Conservation (phyloP, 2,329 filamentous ascomycete species). For the Apiospora sp. region DNA sequence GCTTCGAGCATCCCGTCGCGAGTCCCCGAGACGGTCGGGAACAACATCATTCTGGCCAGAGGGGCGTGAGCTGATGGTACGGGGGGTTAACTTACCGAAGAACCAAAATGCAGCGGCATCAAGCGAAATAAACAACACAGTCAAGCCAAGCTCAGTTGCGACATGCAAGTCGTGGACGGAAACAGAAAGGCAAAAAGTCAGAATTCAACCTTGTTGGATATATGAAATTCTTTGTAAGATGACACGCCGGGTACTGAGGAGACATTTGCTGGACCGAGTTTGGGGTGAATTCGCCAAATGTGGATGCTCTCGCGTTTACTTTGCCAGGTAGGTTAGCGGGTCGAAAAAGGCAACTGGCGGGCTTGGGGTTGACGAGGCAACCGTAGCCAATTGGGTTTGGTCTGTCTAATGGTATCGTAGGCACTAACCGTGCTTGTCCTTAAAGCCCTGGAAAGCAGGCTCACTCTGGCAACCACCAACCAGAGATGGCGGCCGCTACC, state of each 20-base stretch:
- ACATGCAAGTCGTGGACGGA: conserved; percentile 8
- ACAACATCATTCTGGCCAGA: neutral
- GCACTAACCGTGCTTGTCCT: neutral
- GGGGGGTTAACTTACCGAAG: neutral
- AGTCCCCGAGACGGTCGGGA: neutral
- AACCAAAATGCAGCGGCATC: neutral
- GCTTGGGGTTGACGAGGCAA: neutral
- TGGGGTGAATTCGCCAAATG: neutral
- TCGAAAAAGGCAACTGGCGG: neutral
- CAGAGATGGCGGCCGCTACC: neutral
- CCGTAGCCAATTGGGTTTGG: neutral
- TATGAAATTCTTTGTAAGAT: conserved; percentile 11
- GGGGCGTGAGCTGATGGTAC: neutral
- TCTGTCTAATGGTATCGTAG: neutral
- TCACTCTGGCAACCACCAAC: neutral
- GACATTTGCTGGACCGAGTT: neutral
- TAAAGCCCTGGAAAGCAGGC: neutral
- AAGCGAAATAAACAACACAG: conserved; percentile 9
- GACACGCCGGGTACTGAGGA: neutral
- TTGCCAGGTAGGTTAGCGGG: conserved; percentile 4
- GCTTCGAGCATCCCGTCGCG: neutral
- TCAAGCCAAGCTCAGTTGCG: neutral
- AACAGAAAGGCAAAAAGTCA: neutral
- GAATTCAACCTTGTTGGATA: conserved; percentile 3
- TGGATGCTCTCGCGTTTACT: conserved; percentile 7